Base-by-base conservation (phyloP, 2,329 filamentous ascomycete species). In the Leptosphaerulina australis region DNA sequence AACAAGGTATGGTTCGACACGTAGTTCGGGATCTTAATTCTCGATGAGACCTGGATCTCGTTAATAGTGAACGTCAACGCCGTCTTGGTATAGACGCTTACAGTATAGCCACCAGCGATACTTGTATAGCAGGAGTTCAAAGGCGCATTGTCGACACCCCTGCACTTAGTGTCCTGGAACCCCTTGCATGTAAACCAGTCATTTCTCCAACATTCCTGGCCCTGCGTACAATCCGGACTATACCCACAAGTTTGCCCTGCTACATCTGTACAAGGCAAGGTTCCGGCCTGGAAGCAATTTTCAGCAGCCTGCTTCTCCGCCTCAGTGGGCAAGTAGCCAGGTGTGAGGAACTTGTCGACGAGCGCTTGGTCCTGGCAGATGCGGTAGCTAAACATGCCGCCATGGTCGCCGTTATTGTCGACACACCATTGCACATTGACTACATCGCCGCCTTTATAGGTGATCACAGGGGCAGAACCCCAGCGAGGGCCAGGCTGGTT, bases 131-230 rank as follows among this genome's bases (percentile, higher is more conserved):
- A 70, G 3, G 64, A 69, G 52, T 68, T 69, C 3, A 69, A 21
- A 1, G 66, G 54, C 17, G 68, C 63, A 29, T 69, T 68, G 40
- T 70, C 68, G 2, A 70, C 62, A 17, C 68, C 62, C 12, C 49
- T 59, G 45, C 68, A 70, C 37, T 62, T 69, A 0, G 53, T 47
- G 15, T 64, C 64, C 12, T 66, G 45, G 52, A 70, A 70, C 3
- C 57, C 67, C 38, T 63, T 62, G 37, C 68, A 70, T 2, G 68
- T 68, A 36, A 70, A 70, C 68, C 68, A 70, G 44, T 69, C 68
- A 12, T 70, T 70, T 21, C 67, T 61, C 59, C 61, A 70, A 56
- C 68, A 69, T 11, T 59, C 40, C 28, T 69, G 62, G 3, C 65
- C 68, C 10, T 53, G 35, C 20, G 62, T 57, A 20, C 68, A 71